Evolutionary conservation across 768 basidiomycete species (phyloP).

Genomic region (Hypsizygus marmoreus): DNA sequence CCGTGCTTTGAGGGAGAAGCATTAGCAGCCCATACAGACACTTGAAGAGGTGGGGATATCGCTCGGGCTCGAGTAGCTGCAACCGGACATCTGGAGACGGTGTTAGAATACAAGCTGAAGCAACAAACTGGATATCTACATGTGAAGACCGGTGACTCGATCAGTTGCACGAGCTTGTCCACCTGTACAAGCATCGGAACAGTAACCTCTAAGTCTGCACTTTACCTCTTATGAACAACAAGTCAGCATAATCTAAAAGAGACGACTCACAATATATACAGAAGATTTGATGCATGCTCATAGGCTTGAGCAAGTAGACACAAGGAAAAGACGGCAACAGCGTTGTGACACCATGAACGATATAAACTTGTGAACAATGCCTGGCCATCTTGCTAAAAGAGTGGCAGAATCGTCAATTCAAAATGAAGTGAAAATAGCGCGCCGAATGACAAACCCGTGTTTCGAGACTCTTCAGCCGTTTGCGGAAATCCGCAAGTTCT

Average conservation of each 20-base stretch:
- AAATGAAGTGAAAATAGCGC: not conserved
- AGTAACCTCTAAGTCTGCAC: slow-evolving; percentile 96
- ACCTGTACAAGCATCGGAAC: slow-evolving; percentile 94
- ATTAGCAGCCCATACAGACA: slow-evolving; percentile 96
- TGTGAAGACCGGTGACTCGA: slow-evolving; percentile 98
- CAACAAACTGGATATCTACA: slow-evolving; percentile 45
- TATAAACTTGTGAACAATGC: slow-evolving; percentile 92
- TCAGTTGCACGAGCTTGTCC: slow-evolving; percentile 96
- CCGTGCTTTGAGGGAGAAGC: slow-evolving; percentile 95
- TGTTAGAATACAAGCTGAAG: slow-evolving; percentile 1
- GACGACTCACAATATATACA: slow-evolving; percentile 82
- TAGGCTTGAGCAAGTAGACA: slow-evolving; percentile 98
- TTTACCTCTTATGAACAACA: slow-evolving; percentile 29
- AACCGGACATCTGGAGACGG: slow-evolving; percentile 69
- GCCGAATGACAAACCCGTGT: slow-evolving; percentile 64
- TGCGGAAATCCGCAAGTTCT: slow-evolving; percentile 93
- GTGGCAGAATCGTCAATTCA: not conserved
- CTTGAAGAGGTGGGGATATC: slow-evolving; percentile 95
- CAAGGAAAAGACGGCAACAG: slow-evolving; percentile 93
- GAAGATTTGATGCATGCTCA: slow-evolving; percentile 94
- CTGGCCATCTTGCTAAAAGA: slow-evolving; percentile 88
- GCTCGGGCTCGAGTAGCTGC: slow-evolving; percentile 94
- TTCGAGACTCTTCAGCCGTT: slow-evolving; percentile 89
- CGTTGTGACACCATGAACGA: slow-evolving; percentile 98
- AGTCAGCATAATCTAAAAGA: not conserved